Evolutionary conservation across 2,329 filamentous ascomycete species (phyloP), one percentile per base, ranked within the genome.

Genomic region (Fusarium drepaniforme): DNA sequence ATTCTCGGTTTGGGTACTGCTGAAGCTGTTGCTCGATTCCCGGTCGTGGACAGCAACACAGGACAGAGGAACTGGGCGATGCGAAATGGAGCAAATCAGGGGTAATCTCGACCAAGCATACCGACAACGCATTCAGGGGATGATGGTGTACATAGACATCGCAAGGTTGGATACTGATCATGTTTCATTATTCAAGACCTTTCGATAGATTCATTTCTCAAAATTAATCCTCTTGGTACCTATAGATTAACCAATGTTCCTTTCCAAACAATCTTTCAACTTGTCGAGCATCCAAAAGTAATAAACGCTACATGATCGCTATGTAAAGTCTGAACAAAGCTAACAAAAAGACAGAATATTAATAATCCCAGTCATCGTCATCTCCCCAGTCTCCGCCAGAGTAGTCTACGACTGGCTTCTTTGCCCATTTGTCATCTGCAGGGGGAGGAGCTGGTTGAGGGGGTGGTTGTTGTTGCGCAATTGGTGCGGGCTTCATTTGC

Each of bases 331-430:
- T 46, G 30, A 67, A n/a, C n/a, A 37, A 37, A 28, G 4, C 13
- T 46, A 42, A 40, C 8, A 67, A 42, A 72, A 37, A 44, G 42
- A 16, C 33, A 25, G 42, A 18, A 49, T n/a, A 51, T 70, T 57
- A 79, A 66, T 79, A 79, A 23, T 75, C 66, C 77, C 77, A 79
- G 23, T 79, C 77, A 42, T 79, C 77, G 3, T 79, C 77, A 15
- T 77, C 77, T 44, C 77, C 77, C 77, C 77, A 78, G 30, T 77
- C 77, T 37, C 77, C 77, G 12, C 77, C 77, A 58, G 77, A 78
- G 60, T 78, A 78, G 42, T 78, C 77, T 28, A 71, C 71, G 21
- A 67, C 67, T 13, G 73, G 70, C 28, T 78, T 78, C 64, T 78
- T 77, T 57, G 77, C 72, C 77, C 77, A 78, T 35, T 78, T 78